Evolutionary conservation across 768 basidiomycete genomes (phyloP), one percentile per base, ranked within the genome.

Genomic region (Trametes punicea): DNA sequence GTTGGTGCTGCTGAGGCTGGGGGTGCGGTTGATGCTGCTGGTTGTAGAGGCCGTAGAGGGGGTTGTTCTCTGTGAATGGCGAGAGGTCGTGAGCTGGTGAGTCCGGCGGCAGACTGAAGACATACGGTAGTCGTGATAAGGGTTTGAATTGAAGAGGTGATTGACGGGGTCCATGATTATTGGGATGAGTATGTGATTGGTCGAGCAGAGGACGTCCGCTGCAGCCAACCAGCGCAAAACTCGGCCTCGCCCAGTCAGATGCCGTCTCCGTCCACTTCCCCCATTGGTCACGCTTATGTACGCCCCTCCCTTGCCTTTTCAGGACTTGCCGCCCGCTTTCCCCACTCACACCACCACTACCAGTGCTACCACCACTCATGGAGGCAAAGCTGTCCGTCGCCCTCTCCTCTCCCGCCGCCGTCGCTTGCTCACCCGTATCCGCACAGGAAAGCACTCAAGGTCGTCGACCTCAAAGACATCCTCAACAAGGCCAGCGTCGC

Each of bases 401-500:
- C 29, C 33, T 20, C 49, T 40, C 33, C 49, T 20, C 31, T 40
- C 40, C n/a, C n/a, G 3, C 40, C 30, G 39, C 23, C 26, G 13
- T 20, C 36, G 26, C 34, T 4, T 25, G 42, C 46, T 55, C 54
- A 54, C 56, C 46, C 1, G 57, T 51, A 31, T 29, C 45, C 23
- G 9, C 49, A 55, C 65, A 77, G 77, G 56, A 84, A 83, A 69
- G 71, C 82, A 0, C 82, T 89, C 74, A 88, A 86, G 69, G 87
- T 88, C 66, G 77, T 78, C 31, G 87, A 89, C 62, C 82, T 89
- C 69, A 82, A 74, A 64, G 76, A 80, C 54, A 79, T 88, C 57
- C 81, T 88, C 65, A 39, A 74, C 49, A 75, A 74, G 42, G 87
- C 85, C 20, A 56, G 66, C 31, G 71, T 81, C 51, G 44, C 78